These are phyloP conservation scores for Bruguiera hainesii DNA, from an alignment of 441 rosid genomes.

Conservation along the genomic window DNA sequence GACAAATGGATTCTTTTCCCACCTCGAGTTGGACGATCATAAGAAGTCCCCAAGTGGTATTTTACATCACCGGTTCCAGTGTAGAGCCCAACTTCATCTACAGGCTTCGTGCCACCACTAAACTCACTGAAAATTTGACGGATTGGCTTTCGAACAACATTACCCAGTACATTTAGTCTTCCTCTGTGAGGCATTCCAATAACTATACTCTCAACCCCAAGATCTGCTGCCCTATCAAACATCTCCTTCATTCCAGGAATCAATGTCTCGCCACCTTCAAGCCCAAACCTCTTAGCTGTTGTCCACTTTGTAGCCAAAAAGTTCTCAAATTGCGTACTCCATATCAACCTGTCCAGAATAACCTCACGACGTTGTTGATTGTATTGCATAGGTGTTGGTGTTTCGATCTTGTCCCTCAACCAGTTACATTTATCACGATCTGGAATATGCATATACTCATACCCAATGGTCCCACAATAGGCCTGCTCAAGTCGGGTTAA, in stretches of 20 bases:
- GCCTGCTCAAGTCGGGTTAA: conserved; percentile 92
- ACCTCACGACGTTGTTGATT: conserved; percentile 83
- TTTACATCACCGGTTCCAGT: conserved; percentile 99
- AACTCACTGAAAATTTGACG: conserved; percentile 95
- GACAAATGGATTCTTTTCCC: conserved; percentile 94
- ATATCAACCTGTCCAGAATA: conserved; percentile 82
- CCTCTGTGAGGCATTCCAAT: conserved; percentile 99
- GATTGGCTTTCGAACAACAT: conserved; percentile 91
- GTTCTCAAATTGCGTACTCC: conserved; percentile 97
- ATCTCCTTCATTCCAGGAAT: conserved; percentile 99
- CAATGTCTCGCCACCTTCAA: conserved; percentile 95
- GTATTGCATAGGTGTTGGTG: conserved; percentile 81
- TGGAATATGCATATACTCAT: conserved; percentile 95
- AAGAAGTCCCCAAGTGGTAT: conserved; percentile 95
- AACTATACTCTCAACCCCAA: conserved; percentile 96
- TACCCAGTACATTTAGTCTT: conserved; percentile 89
- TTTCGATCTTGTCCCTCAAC: conserved; percentile 96
- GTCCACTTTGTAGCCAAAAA: conserved; percentile 97
- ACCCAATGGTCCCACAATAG: conserved; percentile 92
- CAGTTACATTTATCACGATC: conserved; percentile 90
- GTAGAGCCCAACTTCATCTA: conserved; percentile 90
- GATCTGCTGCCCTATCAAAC: conserved; percentile 95
- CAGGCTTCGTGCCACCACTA: conserved; percentile 81
- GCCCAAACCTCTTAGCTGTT: conserved; percentile 95
- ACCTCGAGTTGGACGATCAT: conserved; percentile 95